Conservation (phyloP, 2,329 filamentous ascomycete genomes). For the Penicillium sp. region DNA sequence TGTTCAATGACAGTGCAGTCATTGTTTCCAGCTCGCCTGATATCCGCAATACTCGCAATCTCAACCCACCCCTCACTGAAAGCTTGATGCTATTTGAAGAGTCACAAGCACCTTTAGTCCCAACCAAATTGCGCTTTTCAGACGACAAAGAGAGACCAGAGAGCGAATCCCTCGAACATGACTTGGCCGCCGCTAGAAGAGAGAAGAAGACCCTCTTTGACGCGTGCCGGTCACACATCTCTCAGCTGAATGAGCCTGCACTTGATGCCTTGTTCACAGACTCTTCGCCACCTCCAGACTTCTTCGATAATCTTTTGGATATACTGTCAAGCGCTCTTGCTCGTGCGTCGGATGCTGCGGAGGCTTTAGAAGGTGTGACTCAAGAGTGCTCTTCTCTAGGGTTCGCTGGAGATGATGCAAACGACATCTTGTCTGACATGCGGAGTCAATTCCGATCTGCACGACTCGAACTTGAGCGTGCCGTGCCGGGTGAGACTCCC, state of each 20-base stretch:
- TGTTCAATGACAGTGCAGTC: slow-evolving; percentile 32
- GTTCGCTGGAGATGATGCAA: slow-evolving; percentile 34
- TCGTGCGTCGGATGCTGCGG: slow-evolving; percentile 41
- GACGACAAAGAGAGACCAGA: slow-evolving; percentile 26
- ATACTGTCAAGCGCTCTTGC: slow-evolving; percentile 38
- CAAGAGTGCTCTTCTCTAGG: slow-evolving; percentile 41
- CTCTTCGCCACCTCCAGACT: slow-evolving; percentile 39
- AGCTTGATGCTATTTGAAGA: slow-evolving; percentile 19
- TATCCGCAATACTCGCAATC: slow-evolving; percentile 20
- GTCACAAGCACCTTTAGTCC: background rate
- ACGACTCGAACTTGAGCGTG: slow-evolving; percentile 46
- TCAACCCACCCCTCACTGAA: slow-evolving; percentile 15
- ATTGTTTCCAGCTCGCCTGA: slow-evolving; percentile 36
- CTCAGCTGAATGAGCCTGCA: slow-evolving; percentile 23
- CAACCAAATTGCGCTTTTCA: background rate
- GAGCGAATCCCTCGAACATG: slow-evolving; percentile 31
- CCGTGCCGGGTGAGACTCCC: slow-evolving; percentile 47
- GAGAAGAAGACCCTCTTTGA: slow-evolving; percentile 44
- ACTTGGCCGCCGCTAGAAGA: slow-evolving; percentile 41
- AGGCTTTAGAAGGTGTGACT: slow-evolving; percentile 37
- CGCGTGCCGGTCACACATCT: slow-evolving; percentile 37
- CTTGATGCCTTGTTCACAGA: slow-evolving; percentile 24
- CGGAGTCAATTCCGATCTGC: slow-evolving; percentile 43
- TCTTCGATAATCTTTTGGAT: slow-evolving; percentile 39
- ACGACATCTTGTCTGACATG: slow-evolving; percentile 40